Evolutionary conservation across 495 filamentous ascomycete genomes (phyloP).

Genomic region (Astrocystis sublimbata): DNA sequence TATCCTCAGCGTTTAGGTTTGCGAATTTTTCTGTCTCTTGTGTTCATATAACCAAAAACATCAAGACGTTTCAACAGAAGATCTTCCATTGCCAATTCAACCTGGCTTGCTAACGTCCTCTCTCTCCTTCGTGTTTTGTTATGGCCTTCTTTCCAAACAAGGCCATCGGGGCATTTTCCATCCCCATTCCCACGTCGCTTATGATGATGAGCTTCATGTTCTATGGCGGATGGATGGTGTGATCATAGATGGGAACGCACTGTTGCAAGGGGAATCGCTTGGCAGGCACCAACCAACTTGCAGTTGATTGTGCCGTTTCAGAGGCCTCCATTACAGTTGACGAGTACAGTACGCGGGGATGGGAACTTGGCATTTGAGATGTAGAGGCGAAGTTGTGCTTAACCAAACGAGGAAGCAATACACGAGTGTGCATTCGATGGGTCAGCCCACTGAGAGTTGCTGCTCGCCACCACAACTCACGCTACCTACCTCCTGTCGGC

Average conservation of each 20-base stretch:
- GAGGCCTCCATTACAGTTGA: too few relatives aligned
- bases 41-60: conserved; percentile 84
- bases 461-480: neutral
- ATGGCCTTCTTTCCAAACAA: neutral
- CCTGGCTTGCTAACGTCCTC: conserved; percentile 54
- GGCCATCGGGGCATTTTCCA: neutral
- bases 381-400: too few relatives aligned
- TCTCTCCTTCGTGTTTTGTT: conserved; percentile 30
- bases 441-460: neutral
- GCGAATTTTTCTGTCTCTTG: conserved; percentile 58
- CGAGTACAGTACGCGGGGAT: too few relatives aligned
- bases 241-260: neutral
- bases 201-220: neutral
- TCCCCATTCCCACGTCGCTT: too few relatives aligned
- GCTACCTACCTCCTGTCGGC: neutral
- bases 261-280: too few relatives aligned
- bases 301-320: too few relatives aligned
- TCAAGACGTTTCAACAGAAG: conserved; percentile 74
- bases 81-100: conserved; percentile 73
- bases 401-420: neutral
- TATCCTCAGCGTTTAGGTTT: conserved; percentile 47
- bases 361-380: too few relatives aligned
- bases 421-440: too few relatives aligned
- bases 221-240: neutral
- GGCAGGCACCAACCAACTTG: too few relatives aligned